A percentile compares a stretch with the other conserved stretches of the same genome.
Conservation (phyloP, 1,284 basidiomycete genomes). For the Vanrija sp. region DNA sequence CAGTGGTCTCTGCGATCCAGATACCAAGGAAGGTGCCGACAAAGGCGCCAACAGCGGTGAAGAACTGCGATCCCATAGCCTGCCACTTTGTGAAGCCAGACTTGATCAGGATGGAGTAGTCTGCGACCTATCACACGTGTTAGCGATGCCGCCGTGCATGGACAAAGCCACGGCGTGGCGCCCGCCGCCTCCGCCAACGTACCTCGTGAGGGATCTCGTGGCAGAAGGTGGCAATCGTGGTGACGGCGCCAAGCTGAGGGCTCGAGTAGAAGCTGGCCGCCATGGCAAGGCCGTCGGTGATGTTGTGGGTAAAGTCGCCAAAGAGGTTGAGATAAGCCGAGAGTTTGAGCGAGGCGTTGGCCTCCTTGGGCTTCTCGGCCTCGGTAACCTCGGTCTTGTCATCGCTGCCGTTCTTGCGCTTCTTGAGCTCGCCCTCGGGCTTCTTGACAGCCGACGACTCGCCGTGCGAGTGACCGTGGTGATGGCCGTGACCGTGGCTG, state of each 20-base stretch:
- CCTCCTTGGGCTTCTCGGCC: conserved; percentile 19
- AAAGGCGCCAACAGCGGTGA: conserved; percentile 83
- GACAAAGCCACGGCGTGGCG: no score
- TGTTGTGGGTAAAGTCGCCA: conserved; percentile 69
- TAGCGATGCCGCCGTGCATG: no score
- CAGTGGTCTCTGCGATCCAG: conserved; percentile 59
- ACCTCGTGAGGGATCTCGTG: conserved; percentile 83
- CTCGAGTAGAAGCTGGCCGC: conserved; percentile 86
- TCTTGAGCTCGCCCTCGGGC: conserved; percentile 23
- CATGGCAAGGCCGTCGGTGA: conserved; percentile 79
- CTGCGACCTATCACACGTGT: conserved; percentile 59
- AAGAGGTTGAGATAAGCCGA: conserved; percentile 87
- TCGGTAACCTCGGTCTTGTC: conserved; percentile 11
- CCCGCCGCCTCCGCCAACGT: conserved; percentile 4
- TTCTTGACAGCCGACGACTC: conserved; percentile 25
- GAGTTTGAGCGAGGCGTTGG: conserved; percentile 59
- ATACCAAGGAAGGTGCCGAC: conserved; percentile 87
- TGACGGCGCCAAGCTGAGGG: conserved; percentile 81
- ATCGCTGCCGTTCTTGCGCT: conserved; percentile 34
- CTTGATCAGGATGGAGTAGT: conserved; percentile 82
- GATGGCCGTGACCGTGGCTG: conserved; percentile 56
- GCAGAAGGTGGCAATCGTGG: conserved; percentile 83
- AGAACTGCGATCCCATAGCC: conserved; percentile 84
- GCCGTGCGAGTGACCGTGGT: conserved; percentile 57
- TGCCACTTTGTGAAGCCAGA: conserved; percentile 83